Evolutionary conservation across 2,329 filamentous ascomycete genomes (phyloP), one percentile per base, ranked within the genome.

Genomic region (Stromatinia cepivora): DNA sequence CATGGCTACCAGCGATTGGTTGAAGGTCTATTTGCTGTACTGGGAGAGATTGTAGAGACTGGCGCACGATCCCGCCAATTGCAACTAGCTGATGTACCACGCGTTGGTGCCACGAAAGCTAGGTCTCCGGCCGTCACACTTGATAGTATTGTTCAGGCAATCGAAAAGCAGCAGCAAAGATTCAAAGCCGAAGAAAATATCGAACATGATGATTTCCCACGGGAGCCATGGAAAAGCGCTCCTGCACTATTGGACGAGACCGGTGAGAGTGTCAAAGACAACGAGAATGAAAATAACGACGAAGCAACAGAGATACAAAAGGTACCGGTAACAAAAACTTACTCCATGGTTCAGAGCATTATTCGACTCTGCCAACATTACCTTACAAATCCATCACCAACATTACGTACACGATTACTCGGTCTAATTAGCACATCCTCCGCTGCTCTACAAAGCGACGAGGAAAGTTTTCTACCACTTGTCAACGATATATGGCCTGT

Each of bases 401-500:
- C 88, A 15, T 85, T 99, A 11, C 89, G 94, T 53, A 88, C 88
- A 42, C 92, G 90, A 0, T 85, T 99, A 4, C 86, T 99, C 13
- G 86, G 88, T 22, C 87, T 98, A 8, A 86, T 98, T 17, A 82
- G 85, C 36, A 92, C 89, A 0, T 90, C 93, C 4, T 86, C 90
- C 6, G 87, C 90, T 0, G 85, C 91, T 0, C 86, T 99, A 4
- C 87, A 90, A 0, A 84, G 83, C 4, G 89, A 97, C 73, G 91
- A 97, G 77, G 89, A 94, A 71, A 87, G 88, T 0, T 97, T 97
- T 78, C 81, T 99, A 1, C 95, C 95, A 0, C 84, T 98, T 0
- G 88, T 98, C 74, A 95, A 98, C 79, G 90, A 91, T 4, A 83
- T 98, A 10, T 99, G 94, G 94, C 93, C 94, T 0, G 90, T 96